These are phyloP conservation scores for Coemansia guatemalensis DNA, from an alignment of 192 early-diverging fungal species.

Conservation along the genomic window DNA sequence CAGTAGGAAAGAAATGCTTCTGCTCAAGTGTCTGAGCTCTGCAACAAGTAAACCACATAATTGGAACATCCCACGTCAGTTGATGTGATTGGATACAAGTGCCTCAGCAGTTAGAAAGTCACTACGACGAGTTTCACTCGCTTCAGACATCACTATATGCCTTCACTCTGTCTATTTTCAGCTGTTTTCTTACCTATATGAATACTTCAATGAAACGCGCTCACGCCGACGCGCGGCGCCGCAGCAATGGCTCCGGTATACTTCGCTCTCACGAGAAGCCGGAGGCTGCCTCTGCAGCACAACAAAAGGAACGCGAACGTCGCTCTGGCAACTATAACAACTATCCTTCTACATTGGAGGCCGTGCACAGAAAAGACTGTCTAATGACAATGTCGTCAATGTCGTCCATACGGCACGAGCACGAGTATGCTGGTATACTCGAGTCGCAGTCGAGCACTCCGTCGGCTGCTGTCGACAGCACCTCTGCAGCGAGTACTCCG, in stretches of 20 bases:
- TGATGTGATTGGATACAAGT: conserved; percentile 11
- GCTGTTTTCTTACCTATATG: neutral
- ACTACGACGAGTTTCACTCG: no score
- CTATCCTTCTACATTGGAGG: neutral
- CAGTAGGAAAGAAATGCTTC: neutral
- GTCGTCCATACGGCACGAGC: conserved; percentile 20
- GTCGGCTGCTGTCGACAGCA: conserved; percentile 21
- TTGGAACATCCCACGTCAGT: conserved; percentile 2
- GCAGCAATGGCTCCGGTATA: neutral
- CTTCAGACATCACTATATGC: no score
- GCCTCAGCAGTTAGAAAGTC: neutral
- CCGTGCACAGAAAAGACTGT: conserved; percentile 4
- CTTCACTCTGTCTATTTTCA: neutral
- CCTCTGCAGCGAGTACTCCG: conserved; percentile 61
- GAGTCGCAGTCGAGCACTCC: conserved; percentile 29
- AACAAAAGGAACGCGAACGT: neutral
- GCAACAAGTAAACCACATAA: neutral
- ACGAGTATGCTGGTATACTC: conserved; percentile 18
- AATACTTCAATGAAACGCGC: neutral
- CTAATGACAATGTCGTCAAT: conserved; percentile 16
- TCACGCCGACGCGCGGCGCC: neutral
- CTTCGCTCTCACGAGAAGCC: neutral
- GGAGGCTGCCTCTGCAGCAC: neutral
- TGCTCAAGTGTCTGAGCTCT: neutral
- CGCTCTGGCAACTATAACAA: neutral